Evolutionary conservation across 768 basidiomycete genomes (phyloP).

Genomic region (Rossbeevera mucosa): DNA sequence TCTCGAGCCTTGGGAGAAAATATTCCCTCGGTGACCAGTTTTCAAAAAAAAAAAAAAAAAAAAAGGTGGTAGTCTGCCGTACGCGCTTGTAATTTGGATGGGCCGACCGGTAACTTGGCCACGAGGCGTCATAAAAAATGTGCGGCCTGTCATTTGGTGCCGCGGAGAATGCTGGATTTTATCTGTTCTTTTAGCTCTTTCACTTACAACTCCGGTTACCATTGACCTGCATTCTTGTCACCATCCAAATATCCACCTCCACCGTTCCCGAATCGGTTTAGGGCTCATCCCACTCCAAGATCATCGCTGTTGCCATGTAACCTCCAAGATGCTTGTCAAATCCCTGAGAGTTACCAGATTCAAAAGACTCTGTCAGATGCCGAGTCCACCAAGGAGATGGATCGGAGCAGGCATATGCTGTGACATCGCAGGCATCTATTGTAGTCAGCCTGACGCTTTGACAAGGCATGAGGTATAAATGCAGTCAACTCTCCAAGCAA

Average conservation of each 20-base stretch:
- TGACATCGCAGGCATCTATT: neutral
- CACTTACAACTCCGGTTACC: neutral
- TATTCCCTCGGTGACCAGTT: too few species aligned
- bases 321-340: neutral
- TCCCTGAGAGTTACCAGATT: neutral
- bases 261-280: neutral
- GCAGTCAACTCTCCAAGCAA: neutral
- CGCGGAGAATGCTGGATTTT: neutral
- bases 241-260: neutral
- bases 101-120: constrained; percentile 3
- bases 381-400: neutral
- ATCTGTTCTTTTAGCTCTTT: constrained; percentile 8
- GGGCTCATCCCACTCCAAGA: constrained; percentile 1
- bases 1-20: too few species aligned
- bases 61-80: neutral
- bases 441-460: constrained; percentile 14
- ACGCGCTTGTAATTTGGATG: neutral
- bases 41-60: too few species aligned
- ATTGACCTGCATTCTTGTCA: neutral
- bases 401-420: neutral
- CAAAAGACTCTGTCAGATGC: neutral
- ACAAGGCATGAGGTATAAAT: constrained; percentile 19
- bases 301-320: constrained; percentile 4
- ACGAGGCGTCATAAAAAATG: neutral
- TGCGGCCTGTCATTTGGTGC: constrained; percentile 1